Base-by-base conservation (phyloP, 805 yeast species). In the Candida takata region DNA sequence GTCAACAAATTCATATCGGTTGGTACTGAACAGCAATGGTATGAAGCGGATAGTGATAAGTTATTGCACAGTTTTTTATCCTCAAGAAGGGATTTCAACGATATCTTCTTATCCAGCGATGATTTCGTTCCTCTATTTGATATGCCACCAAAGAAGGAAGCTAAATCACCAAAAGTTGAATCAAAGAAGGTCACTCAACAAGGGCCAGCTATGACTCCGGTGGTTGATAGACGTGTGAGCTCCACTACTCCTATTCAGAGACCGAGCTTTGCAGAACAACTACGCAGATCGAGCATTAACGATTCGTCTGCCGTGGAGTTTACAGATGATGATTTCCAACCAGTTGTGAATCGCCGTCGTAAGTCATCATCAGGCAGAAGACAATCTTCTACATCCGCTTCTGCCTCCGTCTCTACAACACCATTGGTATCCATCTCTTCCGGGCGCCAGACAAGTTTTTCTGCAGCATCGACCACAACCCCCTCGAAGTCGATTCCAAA, bases 51-150 rank as follows among this genome's bases (percentile, higher is more conserved):
- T 19, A 43, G 61, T 4, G 47, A 51, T 6, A 41, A 39, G 5
- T 44, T 65, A 44, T 15, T 68, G 6, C 44, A 44, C 3, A 45
- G 58, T 18, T 72, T 72, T 42, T 40, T 65, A 11, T 39, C 36
- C 11, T 62, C 68, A 32, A 34, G 55, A 6, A 49, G 55, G 4
- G 48, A 36, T 2, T 72, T 64, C 47, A 71, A 73, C 39, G 59
- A 58, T 14, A 49, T 52, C 5, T 72, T 69, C 38, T 55, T 72
- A 40, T 61, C 58, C 8, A 48, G 55, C 20, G 61, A 58, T 12
- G 29, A 41, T 7, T 65, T 64, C 37, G 53, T 49, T n/a, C 68
- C 70, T 3, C 34, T 58, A 11, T 52, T 64, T 38, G 69, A 65
- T 37, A 27, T 50, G 2, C 30, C 39, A 7, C 16, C 40, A 8